Base-by-base conservation (phyloP, 164 flowering plant genomes). In the Dillenia suffruticosa region DNA sequence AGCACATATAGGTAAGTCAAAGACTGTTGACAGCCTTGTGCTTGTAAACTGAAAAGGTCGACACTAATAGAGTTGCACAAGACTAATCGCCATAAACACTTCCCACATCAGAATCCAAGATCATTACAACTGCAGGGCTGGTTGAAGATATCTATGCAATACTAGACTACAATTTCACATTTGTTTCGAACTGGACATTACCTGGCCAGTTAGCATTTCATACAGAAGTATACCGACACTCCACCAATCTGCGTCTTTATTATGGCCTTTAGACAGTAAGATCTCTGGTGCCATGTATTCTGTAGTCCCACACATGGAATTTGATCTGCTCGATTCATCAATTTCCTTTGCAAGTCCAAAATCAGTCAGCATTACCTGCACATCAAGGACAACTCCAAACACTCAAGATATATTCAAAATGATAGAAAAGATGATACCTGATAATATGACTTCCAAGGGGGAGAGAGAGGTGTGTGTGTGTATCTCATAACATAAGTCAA, bases 241-340 rank as follows among this genome's bases (percentile, higher is more conserved):
- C 95, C 97, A 90, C 97, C 97, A 88, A 73, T 90, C 95, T 46
- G 92, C 95, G 76, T 78, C 81, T 73, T 90, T 90, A 63, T 88
- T 85, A 72, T 90, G 97, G 12, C 97, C 97, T 70, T 83, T 90
- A 1, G 86, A 68, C 32, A 68, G 72, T 54, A 90, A 68, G 61
- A 90, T 88, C 71, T 90, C 95, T 3, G 92, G 97, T 65, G 97
- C 92, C 97, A 90, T 90, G 78, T 90, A 90, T 57, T 90, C 97
- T n/a, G 87, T 83, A 46, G 95, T 90, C 52, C 97, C 95, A 75
- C 97, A 90, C 81, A 90, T 68, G 44, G 94, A 90, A 70, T 88
- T 90, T 55, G 95, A 84, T 77, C 92, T 75, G 71, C 84, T 76
- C 9, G 78, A 78, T 67, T 78, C 92, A 66, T 84, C 89, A 69